A percentile compares a stretch with the other conserved stretches of the same genome.
Conservation (phyloP, 1,284 basidiomycete genomes). For the Waitea zeae region DNA sequence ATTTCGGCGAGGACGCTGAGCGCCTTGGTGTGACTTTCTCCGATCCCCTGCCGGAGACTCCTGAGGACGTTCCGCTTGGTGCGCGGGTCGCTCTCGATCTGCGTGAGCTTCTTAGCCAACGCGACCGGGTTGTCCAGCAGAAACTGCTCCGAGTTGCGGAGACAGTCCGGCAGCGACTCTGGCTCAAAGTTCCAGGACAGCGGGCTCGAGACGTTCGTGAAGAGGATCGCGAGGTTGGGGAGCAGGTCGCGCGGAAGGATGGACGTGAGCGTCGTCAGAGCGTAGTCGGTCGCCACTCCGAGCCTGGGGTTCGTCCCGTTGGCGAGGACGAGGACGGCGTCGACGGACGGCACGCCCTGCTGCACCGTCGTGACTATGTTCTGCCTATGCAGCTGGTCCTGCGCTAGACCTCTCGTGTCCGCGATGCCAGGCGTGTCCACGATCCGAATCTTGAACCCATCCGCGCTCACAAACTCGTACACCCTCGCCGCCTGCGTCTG, state of each 20-base stretch:
- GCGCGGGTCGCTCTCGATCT: no score
- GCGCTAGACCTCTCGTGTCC: slow-evolving; percentile 10
- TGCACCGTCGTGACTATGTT: slow-evolving; percentile 8
- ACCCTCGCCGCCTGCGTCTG: slow-evolving; percentile 8
- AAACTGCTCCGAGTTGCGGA: not conserved
- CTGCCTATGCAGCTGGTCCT: slow-evolving; percentile 9
- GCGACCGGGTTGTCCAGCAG: not conserved
- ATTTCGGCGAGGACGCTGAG: no score
- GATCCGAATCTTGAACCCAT: slow-evolving; percentile 6
- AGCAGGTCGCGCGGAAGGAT: slow-evolving; percentile 13
- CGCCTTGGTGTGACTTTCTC: no score
- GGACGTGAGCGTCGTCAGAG: slow-evolving; percentile 10
- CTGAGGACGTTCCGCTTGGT: no score
- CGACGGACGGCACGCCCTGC: slow-evolving; percentile 12
- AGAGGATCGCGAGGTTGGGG: slow-evolving; percentile 13
- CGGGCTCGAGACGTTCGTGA: slow-evolving; percentile 12
- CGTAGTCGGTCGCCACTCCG: slow-evolving; percentile 11
- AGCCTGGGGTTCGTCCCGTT: slow-evolving; percentile 13
- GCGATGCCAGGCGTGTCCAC: slow-evolving; percentile 12
- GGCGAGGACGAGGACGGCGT: slow-evolving; percentile 11
- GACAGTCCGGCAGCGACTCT: slow-evolving; percentile 1
- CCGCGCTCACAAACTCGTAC: not conserved
- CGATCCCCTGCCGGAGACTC: no score
- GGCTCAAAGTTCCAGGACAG: slow-evolving; percentile 11
- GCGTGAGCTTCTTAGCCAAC: no score